Evolutionary conservation across 352 stramenopile genomes (phyloP), one percentile per base, ranked within the genome.

Genomic region (Phytophthora pini): DNA sequence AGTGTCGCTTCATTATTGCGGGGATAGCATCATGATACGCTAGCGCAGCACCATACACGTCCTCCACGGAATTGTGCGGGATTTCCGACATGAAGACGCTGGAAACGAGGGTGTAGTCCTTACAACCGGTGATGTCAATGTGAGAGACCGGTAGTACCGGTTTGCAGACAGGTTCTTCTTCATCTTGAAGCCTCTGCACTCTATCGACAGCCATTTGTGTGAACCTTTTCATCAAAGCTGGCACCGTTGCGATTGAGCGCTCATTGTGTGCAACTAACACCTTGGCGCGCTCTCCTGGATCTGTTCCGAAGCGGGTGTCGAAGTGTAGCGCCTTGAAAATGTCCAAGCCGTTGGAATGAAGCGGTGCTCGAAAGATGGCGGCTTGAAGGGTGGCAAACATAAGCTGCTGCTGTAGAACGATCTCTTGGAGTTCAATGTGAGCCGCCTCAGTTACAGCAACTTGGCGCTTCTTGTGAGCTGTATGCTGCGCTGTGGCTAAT

Each of bases 31-130:
- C 40, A 12, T 70, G 61, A 57, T 78, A 80, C 3, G 51, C 45
- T 26, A 55, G 22, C 11, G 56, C 57, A 1, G 65, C 65, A 4
- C 34, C 46, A 48, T 71, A 74, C 11, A 80, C 69, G 5, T 70
- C 55, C 15, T 70, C 53, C 12, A 80, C 17, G 26, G 72, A 78
- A 9, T 38, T 53, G 44, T 76, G 54, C 2, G 69, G 72, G 27
- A 80, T 73, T 54, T 80, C 69, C 0, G 72, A 64, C 8, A 77
- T 63, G 36, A 73, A 80, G 0, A 76, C 61, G 32, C 69, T 80
- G 11, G 69, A 73, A 9, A 80, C 63, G 17, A 78, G 58, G 20
- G 72, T 78, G 38, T 56, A 52, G 46, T 75, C 59, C 17, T 54
- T 51, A 36, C 65, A 73, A 24, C 69, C 72, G 11, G 61, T 77